A percentile compares a stretch with the other conserved stretches of the same genome.
Conservation (phyloP, 148 eudicot species). For the Rhododendron simsii region DNA sequence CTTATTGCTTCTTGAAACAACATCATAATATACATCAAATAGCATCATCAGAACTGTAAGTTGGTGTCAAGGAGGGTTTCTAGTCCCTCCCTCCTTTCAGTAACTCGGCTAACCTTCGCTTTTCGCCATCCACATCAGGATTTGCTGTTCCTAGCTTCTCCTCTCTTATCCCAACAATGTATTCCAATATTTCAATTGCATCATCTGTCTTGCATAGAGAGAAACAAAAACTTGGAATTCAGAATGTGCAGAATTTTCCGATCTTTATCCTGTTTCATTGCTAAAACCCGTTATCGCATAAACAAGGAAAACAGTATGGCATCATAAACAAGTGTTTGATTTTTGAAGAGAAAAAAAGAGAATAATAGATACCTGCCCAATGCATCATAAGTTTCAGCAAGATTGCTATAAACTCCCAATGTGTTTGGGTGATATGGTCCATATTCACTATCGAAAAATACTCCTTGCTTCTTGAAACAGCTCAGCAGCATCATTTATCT, state of each 20-base stretch:
- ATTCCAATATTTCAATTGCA: constrained; percentile 79
- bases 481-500: constrained; percentile 67
- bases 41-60: no score
- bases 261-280: neutral
- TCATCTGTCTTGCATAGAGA: constrained; percentile 48
- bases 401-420: constrained; percentile 76
- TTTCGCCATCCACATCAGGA: constrained; percentile 76
- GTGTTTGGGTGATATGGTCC: constrained; percentile 75
- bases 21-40: no score
- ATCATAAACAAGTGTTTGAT: neutral
- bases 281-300: neutral
- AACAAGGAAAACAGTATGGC: neutral
- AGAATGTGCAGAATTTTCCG: neutral
- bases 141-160: constrained; percentile 88
- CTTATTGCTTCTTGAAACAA: no score
- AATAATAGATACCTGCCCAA: constrained; percentile 61
- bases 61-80: constrained; percentile 44
- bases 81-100: constrained; percentile 57
- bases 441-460: constrained; percentile 61
- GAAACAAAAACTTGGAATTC: neutral
- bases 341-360: neutral
- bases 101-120: constrained; percentile 47
- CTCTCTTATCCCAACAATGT: constrained; percentile 62
- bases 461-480: constrained; percentile 62
- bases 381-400: constrained; percentile 90